phyloP scores from a whole-genome alignment of 2,329 filamentous ascomycete species.

The Colletotrichum costaricense region DNA sequence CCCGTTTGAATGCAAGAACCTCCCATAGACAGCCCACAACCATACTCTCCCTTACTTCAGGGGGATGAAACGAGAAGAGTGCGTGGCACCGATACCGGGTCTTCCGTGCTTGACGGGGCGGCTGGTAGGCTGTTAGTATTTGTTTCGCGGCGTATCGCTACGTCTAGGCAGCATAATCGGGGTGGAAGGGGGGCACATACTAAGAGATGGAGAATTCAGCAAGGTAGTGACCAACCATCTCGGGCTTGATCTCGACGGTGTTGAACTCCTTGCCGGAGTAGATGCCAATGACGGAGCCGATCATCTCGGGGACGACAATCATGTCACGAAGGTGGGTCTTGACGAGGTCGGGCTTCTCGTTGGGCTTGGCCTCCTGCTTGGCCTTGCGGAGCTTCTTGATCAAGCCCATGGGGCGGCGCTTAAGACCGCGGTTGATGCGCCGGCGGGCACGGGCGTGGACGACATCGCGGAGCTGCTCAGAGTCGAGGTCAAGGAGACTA shows the following conservation, averaged over 20 bases:
- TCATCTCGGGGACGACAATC: constrained; percentile 99
- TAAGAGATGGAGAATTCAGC: constrained; percentile 99
- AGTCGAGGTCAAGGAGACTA: constrained; percentile 98
- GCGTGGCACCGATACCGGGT: constrained; percentile 99
- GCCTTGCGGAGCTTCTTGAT: constrained; percentile 99
- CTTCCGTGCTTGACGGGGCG: constrained; percentile 99
- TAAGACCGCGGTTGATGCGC: constrained; percentile 99
- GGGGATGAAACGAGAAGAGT: constrained; percentile 99
- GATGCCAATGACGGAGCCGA: constrained; percentile 97
- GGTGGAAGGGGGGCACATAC: constrained; percentile 67
- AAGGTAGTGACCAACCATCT: constrained; percentile 99
- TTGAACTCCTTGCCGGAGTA: constrained; percentile 99
- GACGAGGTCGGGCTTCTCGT: constrained; percentile 99
- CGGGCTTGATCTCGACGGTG: constrained; percentile 99
- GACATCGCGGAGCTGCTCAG: constrained; percentile 98
- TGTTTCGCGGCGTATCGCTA: background rate
- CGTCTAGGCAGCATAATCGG: background rate
- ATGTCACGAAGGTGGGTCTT: constrained; percentile 99
- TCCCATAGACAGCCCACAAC: constrained; percentile 55
- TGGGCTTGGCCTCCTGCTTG: constrained; percentile 98
- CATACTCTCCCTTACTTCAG: constrained; percentile 87
- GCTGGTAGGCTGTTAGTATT: constrained; percentile 72
- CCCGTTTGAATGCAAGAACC: constrained; percentile 68
- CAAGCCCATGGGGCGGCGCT: constrained; percentile 99
- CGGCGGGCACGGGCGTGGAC: constrained; percentile 98